phyloP scores from a whole-genome alignment of 192 early-diverging fungal species.

The Diversispora eburnea region DNA sequence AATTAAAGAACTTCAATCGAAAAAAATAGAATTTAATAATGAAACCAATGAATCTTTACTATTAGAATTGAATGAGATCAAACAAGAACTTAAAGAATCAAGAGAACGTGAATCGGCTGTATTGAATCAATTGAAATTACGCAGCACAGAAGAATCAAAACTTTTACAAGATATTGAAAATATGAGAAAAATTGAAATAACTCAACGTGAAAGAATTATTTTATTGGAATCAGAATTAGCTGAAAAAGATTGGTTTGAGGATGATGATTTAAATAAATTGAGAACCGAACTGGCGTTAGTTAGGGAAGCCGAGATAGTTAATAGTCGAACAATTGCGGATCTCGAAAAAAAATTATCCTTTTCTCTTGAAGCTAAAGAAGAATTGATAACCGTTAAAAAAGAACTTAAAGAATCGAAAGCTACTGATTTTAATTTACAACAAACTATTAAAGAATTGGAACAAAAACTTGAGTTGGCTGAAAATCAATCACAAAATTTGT shows the following conservation, averaged over 20 bases:
- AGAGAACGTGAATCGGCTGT: neutral
- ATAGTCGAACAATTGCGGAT: neutral
- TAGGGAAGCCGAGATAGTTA: neutral
- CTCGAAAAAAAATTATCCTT: slow-evolving; percentile 11
- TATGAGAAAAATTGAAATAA: neutral
- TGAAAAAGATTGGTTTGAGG: neutral
- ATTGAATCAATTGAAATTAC: neutral
- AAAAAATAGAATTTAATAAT: neutral
- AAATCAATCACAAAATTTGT: neutral
- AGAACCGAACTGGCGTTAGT: neutral
- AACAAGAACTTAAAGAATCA: neutral
- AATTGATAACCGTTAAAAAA: neutral
- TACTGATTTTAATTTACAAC: neutral
- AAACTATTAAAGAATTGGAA: slow-evolving; percentile 19
- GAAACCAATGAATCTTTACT: neutral
- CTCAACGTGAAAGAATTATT: slow-evolving; percentile 5
- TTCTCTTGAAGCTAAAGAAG: neutral
- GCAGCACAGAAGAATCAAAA: neutral
- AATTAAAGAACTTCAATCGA: neutral
- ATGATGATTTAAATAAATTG: neutral
- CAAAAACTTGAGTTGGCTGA: neutral
- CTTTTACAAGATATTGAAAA: neutral
- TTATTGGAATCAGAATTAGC: neutral
- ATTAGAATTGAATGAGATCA: neutral
- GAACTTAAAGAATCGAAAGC: neutral